Conservation (phyloP, 306 rosid genomes). For the Rubus parviflorus region DNA sequence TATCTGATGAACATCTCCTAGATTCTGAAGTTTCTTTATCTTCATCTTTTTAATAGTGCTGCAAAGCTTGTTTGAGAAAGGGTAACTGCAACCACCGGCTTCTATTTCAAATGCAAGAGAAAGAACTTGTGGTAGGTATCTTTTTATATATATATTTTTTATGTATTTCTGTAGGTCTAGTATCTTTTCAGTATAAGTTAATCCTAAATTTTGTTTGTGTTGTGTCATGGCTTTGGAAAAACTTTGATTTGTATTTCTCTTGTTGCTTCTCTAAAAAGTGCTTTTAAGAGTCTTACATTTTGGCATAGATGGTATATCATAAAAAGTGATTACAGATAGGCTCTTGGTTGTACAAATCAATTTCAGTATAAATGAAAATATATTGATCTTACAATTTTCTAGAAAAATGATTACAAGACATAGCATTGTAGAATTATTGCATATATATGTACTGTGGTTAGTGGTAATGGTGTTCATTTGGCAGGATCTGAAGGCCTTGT, state of each 20-base stretch:
- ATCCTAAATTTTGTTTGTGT: neutral
- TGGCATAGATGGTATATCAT: neutral
- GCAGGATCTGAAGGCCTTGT: slow-evolving; percentile 76
- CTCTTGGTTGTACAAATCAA: neutral
- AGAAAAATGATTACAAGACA: neutral
- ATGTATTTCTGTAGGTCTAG: neutral
- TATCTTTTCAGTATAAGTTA: neutral
- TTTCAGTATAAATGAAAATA: neutral
- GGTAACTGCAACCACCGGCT: slow-evolving; percentile 59
- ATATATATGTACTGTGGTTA: neutral
- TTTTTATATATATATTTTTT: neutral
- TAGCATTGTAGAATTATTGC: neutral
- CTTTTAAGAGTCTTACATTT: neutral
- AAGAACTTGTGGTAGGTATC: slow-evolving; percentile 63
- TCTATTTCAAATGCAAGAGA: slow-evolving; percentile 63
- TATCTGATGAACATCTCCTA: neutral
- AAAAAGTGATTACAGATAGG: neutral
- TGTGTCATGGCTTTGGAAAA: neutral
- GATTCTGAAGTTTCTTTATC: slow-evolving; percentile 32
- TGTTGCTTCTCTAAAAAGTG: neutral
- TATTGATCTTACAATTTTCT: neutral
- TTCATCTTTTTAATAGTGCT: slow-evolving; percentile 40
- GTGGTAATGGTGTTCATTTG: slow-evolving; percentile 14
- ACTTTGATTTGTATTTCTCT: neutral
- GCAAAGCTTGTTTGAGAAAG: slow-evolving; percentile 49